Percentiles rank a stretch among this genome's conserved stretches.
Evolutionary conservation across 2,329 filamentous ascomycete species (phyloP).

Genomic region (Fusarium sublunatum): DNA sequence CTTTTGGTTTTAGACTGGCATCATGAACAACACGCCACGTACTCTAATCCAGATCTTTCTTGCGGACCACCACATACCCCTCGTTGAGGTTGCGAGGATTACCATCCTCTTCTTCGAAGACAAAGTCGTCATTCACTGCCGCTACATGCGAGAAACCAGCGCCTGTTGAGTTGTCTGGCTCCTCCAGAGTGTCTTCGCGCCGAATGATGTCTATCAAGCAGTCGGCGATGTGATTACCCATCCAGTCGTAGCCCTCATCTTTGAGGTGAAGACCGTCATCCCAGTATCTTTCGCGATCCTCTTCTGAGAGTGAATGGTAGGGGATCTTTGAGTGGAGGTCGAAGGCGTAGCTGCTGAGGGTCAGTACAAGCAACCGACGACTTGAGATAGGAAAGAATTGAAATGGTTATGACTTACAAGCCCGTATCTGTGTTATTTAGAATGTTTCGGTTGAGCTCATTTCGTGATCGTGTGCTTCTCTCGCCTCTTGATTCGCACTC

Average conservation of each 20-base stretch:
- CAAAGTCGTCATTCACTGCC: constrained; percentile 9
- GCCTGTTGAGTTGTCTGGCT: constrained; percentile 15
- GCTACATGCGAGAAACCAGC: neutral
- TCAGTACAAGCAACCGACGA: constrained; percentile 1
- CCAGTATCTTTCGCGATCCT: constrained; percentile 64
- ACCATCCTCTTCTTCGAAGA: constrained; percentile 64
- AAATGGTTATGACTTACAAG: constrained; percentile 59
- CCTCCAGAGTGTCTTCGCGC: constrained; percentile 45
- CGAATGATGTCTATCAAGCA: constrained; percentile 61
- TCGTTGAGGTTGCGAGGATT: constrained; percentile 59
- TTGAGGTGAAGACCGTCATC: constrained; percentile 71
- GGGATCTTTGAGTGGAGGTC: constrained; percentile 67
- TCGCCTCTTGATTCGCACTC: constrained; percentile 55
- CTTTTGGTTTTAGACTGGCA: constrained; percentile 34
- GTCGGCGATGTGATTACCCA: constrained; percentile 68
- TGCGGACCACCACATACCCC: constrained; percentile 66
- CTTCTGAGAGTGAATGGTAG: constrained; percentile 60
- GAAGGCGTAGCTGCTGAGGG: constrained; percentile 62
- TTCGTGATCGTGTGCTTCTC: constrained; percentile 51
- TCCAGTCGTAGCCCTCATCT: constrained; percentile 68
- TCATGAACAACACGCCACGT: constrained; percentile 18
- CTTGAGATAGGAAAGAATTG: neutral
- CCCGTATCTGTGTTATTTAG: constrained; percentile 59
- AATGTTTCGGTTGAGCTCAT: constrained; percentile 65
- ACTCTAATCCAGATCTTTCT: constrained; percentile 62